A percentile compares a stretch with the other conserved stretches of the same genome.
Conservation (phyloP, 352 stramenopile species). For the Globisporangium spinosum region DNA sequence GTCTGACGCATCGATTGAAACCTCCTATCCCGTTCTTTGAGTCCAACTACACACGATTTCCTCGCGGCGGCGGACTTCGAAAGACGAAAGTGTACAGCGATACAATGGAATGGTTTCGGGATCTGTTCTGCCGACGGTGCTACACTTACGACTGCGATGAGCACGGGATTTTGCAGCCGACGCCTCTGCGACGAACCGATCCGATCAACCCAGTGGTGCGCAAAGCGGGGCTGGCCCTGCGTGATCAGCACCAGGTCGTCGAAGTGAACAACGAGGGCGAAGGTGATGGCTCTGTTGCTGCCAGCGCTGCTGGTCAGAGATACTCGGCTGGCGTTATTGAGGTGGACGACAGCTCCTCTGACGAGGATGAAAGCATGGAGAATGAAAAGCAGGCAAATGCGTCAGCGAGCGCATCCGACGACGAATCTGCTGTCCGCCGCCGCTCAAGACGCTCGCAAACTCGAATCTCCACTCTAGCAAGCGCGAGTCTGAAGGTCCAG, state of each 20-base stretch:
- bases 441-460: slow-evolving; percentile 62
- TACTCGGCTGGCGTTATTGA: slow-evolving; percentile 22
- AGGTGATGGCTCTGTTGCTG: background rate
- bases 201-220: slow-evolving; percentile 56
- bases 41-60: slow-evolving; percentile 43
- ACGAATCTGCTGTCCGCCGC: slow-evolving; percentile 27
- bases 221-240: slow-evolving; percentile 26
- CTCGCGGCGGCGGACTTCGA: slow-evolving; percentile 34
- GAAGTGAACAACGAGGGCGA: background rate
- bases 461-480: slow-evolving; percentile 55
- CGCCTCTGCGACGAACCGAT: slow-evolving; percentile 40
- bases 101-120: slow-evolving; percentile 72
- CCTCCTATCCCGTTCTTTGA: slow-evolving; percentile 49
- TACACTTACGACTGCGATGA: slow-evolving; percentile 90
- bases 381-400: slow-evolving; percentile 25
- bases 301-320: background rate
- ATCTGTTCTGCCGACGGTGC: slow-evolving; percentile 89
- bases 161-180: slow-evolving; percentile 78
- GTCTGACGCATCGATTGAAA: slow-evolving; percentile 30
- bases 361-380: slow-evolving; percentile 10
- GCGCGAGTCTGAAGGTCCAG: slow-evolving; percentile 50
- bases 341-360: slow-evolving; percentile 22
- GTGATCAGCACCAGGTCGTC: slow-evolving; percentile 10
- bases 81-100: slow-evolving; percentile 41
- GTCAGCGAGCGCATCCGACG: slow-evolving; percentile 21